Evolutionary conservation across 257 asterid genomes (phyloP).

Genomic region (Jasminum sambac): DNA sequence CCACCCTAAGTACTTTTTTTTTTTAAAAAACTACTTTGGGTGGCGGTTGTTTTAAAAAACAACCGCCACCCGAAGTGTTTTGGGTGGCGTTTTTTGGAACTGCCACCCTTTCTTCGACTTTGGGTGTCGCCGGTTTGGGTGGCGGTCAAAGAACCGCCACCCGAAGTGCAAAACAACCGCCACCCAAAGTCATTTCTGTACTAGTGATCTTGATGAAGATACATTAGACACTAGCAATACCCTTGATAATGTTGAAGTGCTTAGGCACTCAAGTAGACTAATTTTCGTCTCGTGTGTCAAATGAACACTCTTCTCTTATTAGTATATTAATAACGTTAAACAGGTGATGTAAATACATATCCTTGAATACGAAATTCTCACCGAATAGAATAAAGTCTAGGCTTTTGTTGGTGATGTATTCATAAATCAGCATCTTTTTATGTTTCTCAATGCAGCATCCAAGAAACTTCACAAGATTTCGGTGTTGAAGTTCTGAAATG

Average conservation of each 20-base stretch:
- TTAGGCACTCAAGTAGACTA: constrained; percentile 27
- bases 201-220: constrained; percentile 59
- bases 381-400: constrained; percentile 51
- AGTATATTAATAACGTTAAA: neutral
- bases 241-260: constrained; percentile 36
- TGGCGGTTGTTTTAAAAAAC: too few relatives aligned
- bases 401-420: constrained; percentile 50
- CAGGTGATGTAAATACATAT: too few relatives aligned
- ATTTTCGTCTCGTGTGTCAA: constrained; percentile 20
- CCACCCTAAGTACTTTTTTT: too few relatives aligned
- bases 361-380: constrained; percentile 10
- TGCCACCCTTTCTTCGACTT: too few relatives aligned
- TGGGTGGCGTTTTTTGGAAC: too few relatives aligned
- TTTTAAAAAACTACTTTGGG: too few relatives aligned
- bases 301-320: neutral
- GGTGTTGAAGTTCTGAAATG: constrained; percentile 54
- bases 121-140: too few relatives aligned
- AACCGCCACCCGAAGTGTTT: too few relatives aligned
- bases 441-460: too few relatives aligned
- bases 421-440: constrained; percentile 52
- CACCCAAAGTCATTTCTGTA: too few relatives aligned
- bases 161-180: too few relatives aligned
- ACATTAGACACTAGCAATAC: constrained; percentile 49
- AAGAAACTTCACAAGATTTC: constrained; percentile 60
- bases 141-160: too few relatives aligned